phyloP scores from a whole-genome alignment of 805 yeast species.

The Nakazawaea peltata region DNA sequence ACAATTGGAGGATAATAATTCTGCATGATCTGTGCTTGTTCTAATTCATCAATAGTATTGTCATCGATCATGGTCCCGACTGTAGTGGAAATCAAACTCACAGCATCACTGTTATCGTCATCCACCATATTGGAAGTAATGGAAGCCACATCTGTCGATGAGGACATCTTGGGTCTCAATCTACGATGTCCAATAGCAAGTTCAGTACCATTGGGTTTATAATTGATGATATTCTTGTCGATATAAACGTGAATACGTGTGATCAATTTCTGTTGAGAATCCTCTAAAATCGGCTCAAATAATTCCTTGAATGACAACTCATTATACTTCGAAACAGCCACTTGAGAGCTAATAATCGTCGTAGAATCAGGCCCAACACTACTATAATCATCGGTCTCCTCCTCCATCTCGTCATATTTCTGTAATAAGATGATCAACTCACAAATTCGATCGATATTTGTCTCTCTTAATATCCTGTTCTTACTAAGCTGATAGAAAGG shows the following conservation, averaged over 20 bases:
- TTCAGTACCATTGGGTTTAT: conserved; percentile 62
- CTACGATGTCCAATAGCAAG: conserved; percentile 46
- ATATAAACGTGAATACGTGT: conserved; percentile 71
- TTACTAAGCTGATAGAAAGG: conserved; percentile 72
- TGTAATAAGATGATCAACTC: conserved; percentile 67
- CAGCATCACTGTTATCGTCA: conserved; percentile 2
- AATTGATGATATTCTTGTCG: conserved; percentile 59
- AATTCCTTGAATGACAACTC: conserved; percentile 46
- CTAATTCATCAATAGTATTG: conserved; percentile 18
- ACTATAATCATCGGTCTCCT: conserved; percentile 20
- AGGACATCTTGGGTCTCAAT: conserved; percentile 12
- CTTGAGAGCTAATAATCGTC: no score
- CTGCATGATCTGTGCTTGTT: conserved; percentile 11
- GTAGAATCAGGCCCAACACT: no score
- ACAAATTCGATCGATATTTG: conserved; percentile 59
- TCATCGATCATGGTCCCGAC: conserved; percentile 10
- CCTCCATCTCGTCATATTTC: conserved; percentile 59
- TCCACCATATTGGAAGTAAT: no score
- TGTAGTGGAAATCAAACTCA: conserved; percentile 3
- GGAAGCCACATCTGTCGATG: conserved; percentile 1
- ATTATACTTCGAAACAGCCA: conserved; percentile 9
- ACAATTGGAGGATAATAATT: conserved; percentile 59
- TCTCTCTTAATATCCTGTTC: conserved; percentile 60
- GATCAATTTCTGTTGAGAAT: conserved; percentile 72
- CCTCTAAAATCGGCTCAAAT: conserved; percentile 65